A percentile compares a stretch with the other conserved stretches of the same genome.
phyloP scores from a whole-genome alignment of 208 protist genomes.

The Leishmania turanica region DNA sequence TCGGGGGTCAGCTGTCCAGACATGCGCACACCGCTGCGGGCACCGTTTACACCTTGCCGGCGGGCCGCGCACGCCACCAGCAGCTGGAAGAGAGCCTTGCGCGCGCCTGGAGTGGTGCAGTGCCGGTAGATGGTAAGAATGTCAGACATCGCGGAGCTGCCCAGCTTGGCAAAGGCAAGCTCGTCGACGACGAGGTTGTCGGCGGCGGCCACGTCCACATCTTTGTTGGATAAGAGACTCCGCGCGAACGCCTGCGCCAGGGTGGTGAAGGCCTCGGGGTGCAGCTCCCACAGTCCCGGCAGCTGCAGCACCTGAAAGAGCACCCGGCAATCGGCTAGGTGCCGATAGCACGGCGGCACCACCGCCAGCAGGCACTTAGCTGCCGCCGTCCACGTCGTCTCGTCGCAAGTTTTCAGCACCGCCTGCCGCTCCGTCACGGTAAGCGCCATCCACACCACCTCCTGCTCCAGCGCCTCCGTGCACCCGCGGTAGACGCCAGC shows the following conservation, averaged over 20 bases:
- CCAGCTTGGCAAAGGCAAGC: conserved; percentile 50
- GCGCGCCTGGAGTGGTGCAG: conserved; percentile 54
- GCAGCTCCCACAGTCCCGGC: conserved; percentile 51
- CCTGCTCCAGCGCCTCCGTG: conserved; percentile 75
- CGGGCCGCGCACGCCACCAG: conserved; percentile 67
- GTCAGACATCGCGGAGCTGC: conserved; percentile 44
- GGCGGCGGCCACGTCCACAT: conserved; percentile 23
- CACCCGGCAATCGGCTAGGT: conserved; percentile 62
- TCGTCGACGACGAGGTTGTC: conserved; percentile 42
- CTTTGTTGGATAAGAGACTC: conserved; percentile 51
- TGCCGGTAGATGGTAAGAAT: conserved; percentile 67
- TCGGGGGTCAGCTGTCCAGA: conserved; percentile 17
- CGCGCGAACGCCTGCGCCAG: conserved; percentile 70
- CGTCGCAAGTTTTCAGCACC: conserved; percentile 54
- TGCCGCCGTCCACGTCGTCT: conserved; percentile 72
- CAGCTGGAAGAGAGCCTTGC: conserved; percentile 70
- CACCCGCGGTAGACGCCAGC: conserved; percentile 59
- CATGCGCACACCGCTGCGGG: conserved; percentile 5
- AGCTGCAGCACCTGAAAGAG: conserved; percentile 70
- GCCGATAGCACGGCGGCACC: conserved; percentile 55
- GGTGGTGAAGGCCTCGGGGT: conserved; percentile 56
- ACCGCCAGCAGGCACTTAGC: conserved; percentile 78
- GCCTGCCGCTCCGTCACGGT: conserved; percentile 66
- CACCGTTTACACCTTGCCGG: conserved; percentile 24
- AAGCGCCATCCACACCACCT: conserved; percentile 81